phyloP scores from a whole-genome alignment of 495 filamentous ascomycete species.

The Lasiosphaeria miniovina region DNA sequence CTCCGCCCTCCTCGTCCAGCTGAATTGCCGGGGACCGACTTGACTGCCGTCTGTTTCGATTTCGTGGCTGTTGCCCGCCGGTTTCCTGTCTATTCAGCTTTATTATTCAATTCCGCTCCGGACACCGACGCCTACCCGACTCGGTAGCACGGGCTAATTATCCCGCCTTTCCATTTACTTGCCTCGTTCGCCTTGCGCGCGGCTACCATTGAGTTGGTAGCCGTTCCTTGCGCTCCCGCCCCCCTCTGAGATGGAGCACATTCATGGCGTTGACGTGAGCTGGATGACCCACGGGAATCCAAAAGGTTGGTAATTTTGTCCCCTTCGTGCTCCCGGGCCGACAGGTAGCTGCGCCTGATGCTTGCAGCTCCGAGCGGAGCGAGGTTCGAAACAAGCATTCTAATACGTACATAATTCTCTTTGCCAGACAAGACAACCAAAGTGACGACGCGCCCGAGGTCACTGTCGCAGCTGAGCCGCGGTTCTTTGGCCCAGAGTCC shows the following conservation, averaged over 20 bases:
- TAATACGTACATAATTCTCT: background rate
- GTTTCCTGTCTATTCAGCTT: no score
- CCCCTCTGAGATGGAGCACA: constrained; percentile 53
- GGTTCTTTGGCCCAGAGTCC: constrained; percentile 15
- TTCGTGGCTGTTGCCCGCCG: no score
- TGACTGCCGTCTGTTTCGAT: no score
- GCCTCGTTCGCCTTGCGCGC: no score
- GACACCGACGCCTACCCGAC: no score
- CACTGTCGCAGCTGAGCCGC: constrained; percentile 21
- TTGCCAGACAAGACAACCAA: constrained; percentile 25
- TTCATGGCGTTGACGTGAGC: constrained; percentile 63
- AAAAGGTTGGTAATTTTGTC: constrained; percentile 40
- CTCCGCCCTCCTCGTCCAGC: no score
- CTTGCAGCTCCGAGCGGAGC: background rate
- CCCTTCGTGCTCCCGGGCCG: no score
- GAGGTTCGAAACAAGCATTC: background rate
- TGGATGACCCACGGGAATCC: constrained; percentile 58
- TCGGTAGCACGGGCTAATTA: no score
- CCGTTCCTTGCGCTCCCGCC: background rate
- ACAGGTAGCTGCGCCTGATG: no score
- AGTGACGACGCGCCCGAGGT: constrained; percentile 18
- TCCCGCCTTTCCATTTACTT: no score
- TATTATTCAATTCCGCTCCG: no score
- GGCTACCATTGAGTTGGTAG: background rate
- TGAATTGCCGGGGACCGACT: no score